These are phyloP conservation scores for Ilex aquifolium DNA, from an alignment of 257 asterid species.

Conservation along the genomic window DNA sequence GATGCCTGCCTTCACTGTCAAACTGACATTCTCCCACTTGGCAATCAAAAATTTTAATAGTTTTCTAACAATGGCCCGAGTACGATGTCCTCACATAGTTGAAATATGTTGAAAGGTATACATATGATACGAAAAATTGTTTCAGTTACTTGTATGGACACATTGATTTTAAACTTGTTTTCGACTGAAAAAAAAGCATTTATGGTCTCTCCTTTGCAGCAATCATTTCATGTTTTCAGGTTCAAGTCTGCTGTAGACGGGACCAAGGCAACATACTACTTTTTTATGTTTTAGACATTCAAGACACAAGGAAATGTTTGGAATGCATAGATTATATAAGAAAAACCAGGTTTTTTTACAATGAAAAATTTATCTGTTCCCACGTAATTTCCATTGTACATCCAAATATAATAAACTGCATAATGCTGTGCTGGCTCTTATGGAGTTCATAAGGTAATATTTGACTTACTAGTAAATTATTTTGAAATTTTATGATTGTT, in stretches of 20 bases:
- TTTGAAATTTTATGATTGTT: too few relatives aligned
- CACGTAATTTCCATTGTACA: not conserved
- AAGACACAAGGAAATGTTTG: not conserved
- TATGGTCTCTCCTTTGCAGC: not conserved
- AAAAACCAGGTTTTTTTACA: not conserved
- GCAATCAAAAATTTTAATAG: not conserved
- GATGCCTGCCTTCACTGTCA: too few relatives aligned
- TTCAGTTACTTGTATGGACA: not conserved
- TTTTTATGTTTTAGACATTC: too few relatives aligned
- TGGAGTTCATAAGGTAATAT: too few relatives aligned
- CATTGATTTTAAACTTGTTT: too few relatives aligned
- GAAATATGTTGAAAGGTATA: not conserved
- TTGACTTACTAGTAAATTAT: too few relatives aligned
- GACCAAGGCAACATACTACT: not conserved
- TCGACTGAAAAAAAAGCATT: not conserved
- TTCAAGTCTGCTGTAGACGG: not conserved
- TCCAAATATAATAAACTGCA: too few relatives aligned
- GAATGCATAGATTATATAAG: not conserved
- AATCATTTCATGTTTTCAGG: not conserved
- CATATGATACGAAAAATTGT: not conserved
- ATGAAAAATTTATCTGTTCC: too few relatives aligned
- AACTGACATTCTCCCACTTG: too few relatives aligned
- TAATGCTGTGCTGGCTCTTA: too few relatives aligned
- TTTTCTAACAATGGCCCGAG: not conserved
- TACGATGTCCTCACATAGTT: too few relatives aligned